A percentile compares a stretch with the other conserved stretches of the same genome.
These are phyloP conservation scores for Purshia tridentata DNA, from an alignment of 306 rosid genomes.

Conservation along the genomic window DNA sequence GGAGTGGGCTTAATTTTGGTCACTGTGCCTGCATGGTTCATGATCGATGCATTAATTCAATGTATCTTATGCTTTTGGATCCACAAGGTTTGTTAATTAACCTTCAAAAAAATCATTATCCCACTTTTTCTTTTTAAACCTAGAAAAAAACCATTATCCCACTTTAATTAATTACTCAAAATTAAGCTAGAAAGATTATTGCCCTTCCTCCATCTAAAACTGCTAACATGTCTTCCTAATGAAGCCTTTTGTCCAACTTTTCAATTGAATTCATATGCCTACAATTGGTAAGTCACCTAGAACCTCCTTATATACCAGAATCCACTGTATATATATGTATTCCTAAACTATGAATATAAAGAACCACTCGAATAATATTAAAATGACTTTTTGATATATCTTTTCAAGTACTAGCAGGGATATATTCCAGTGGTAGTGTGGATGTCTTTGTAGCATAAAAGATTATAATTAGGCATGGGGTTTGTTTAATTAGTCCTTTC, in stretches of 20 bases:
- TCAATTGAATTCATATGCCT: constrained; percentile 12
- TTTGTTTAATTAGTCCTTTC: not conserved
- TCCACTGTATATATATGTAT: not conserved
- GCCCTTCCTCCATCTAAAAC: too few relatives aligned
- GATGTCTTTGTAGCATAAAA: not conserved
- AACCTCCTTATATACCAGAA: not conserved
- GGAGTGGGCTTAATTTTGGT: too few relatives aligned
- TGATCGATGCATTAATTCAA: too few relatives aligned
- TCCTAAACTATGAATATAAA: not conserved
- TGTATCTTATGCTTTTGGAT: too few relatives aligned
- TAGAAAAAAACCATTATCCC: too few relatives aligned
- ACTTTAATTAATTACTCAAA: too few relatives aligned
- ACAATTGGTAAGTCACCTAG: constrained; percentile 14
- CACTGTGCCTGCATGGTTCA: too few relatives aligned
- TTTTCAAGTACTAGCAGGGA: constrained; percentile 7
- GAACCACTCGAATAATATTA: constrained; percentile 2
- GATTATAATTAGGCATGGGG: not conserved
- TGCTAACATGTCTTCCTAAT: not conserved
- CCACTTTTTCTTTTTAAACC: too few relatives aligned
- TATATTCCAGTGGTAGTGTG: constrained; percentile 4
- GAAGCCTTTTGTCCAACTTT: not conserved
- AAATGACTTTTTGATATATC: constrained; percentile 21
- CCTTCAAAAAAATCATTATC: too few relatives aligned
- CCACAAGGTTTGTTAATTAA: too few relatives aligned
- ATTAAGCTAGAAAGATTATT: too few relatives aligned